These are phyloP conservation scores for Alternaria ethzedia DNA, from an alignment of 2,329 filamentous ascomycete species.

Conservation along the genomic window DNA sequence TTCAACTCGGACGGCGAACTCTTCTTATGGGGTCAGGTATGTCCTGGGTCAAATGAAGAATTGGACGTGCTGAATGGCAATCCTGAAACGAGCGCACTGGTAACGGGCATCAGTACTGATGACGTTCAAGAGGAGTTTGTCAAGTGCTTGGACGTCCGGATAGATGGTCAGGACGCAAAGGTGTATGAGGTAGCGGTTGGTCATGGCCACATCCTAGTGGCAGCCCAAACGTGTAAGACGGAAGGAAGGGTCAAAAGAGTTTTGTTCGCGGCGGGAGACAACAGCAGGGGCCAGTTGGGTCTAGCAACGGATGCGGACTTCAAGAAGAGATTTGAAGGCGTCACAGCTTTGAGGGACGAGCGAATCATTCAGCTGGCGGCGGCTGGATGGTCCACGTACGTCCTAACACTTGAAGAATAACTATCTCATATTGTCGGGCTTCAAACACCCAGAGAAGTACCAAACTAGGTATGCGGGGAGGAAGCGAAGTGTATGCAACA, in stretches of 20 bases:
- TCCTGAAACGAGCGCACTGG: neutral
- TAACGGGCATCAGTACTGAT: constrained; percentile 6
- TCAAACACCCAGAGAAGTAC: neutral
- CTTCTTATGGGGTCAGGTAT: constrained; percentile 43
- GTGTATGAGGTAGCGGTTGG: constrained; percentile 38
- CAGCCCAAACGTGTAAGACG: constrained; percentile 19
- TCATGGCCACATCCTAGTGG: constrained; percentile 37
- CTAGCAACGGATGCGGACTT: constrained; percentile 15
- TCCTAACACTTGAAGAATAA: constrained; percentile 14
- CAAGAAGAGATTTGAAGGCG: constrained; percentile 25
- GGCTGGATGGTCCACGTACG: constrained; percentile 36
- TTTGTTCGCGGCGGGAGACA: constrained; percentile 37
- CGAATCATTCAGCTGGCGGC: constrained; percentile 26
- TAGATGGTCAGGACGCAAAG: constrained; percentile 23
- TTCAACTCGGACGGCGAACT: constrained; percentile 39
- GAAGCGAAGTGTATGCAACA: neutral
- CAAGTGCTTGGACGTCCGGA: constrained; percentile 26
- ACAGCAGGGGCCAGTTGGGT: constrained; percentile 35
- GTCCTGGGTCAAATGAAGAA: constrained; percentile 26
- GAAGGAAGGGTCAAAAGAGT: constrained; percentile 4
- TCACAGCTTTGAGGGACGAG: constrained; percentile 26
- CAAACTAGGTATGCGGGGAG: neutral
- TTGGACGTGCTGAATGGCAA: constrained; percentile 20
- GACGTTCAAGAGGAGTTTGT: constrained; percentile 38
- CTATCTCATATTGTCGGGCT: neutral